phyloP scores from a whole-genome alignment of 2,329 filamentous ascomycete genomes.

The Microdochium nivale region DNA sequence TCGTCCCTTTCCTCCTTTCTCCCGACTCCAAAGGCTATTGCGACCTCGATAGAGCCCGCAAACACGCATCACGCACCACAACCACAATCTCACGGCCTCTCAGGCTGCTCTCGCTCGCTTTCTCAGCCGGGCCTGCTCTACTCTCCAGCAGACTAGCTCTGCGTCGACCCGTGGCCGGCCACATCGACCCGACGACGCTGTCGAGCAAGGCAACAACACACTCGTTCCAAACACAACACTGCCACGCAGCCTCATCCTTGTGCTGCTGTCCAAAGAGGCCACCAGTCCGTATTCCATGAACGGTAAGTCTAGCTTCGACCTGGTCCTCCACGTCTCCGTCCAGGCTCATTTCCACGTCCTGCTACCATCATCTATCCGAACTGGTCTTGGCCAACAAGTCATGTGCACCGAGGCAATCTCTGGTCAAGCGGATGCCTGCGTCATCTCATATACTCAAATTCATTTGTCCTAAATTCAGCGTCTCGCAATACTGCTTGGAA shows the following conservation, averaged over 20 bases:
- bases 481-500: too few relatives aligned
- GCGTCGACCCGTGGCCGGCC: slow-evolving; percentile 19
- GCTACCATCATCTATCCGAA: too few relatives aligned
- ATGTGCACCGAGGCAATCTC: too few relatives aligned
- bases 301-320: slow-evolving; percentile 6
- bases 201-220: slow-evolving; percentile 5
- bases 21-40: not conserved
- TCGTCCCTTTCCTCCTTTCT: not conserved
- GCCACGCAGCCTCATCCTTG: not conserved
- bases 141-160: slow-evolving; percentile 4
- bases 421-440: too few relatives aligned
- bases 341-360: too few relatives aligned
- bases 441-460: too few relatives aligned
- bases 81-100: not conserved
- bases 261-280: not conserved
- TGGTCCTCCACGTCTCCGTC: too few relatives aligned
- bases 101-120: not conserved
- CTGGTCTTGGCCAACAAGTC: too few relatives aligned
- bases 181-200: slow-evolving; percentile 13
- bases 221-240: not conserved
- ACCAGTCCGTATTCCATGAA: slow-evolving; percentile 8
- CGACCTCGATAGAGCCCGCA: not conserved
- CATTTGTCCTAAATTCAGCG: too few relatives aligned
- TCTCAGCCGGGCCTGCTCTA: slow-evolving; percentile 3
- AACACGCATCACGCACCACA: not conserved